Evolutionary conservation across 768 basidiomycete species (phyloP), one percentile per base, ranked within the genome.

Genomic region (Mycena chlorophos): DNA sequence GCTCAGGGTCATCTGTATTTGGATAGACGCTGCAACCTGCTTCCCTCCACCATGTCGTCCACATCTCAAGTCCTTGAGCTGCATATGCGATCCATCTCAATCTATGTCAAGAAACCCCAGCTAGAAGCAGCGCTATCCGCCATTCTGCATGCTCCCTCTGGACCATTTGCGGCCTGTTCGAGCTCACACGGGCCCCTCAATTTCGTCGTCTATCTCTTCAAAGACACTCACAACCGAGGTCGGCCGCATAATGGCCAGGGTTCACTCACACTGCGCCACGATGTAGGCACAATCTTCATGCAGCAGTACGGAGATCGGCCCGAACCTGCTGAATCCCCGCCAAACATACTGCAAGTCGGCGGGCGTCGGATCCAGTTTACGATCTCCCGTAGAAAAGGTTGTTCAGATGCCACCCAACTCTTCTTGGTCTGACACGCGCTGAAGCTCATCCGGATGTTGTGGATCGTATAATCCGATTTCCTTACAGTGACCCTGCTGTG

Each of bases 201-300:
- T 59, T 87, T 87, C 59, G 72, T 82, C 37, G 75, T 86, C 4
- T 67, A 70, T 45, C 70, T 86, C 16, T 78, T 79, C 63, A 72
- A 69, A 30, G 72, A 74, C 55, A 76, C 69, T 40, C 57, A 56
- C 16, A 49, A 45, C 34, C 48, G 56, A 34, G 58, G 68, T 0
- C 27, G 51, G 54, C 17, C 65, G 20, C 78, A 82, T 54, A 57
- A 63, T 6, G 81, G 83, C 4, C 67, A 57, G 23, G 84, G 82
- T 3, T 63, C 65, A 22, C 63, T 87, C 29, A 83, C 82, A 0
- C 65, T 87, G 4, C 81, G 84, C 2, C 68, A 42, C 10, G 62
- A 73, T 16, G 62, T 80, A 17, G 84, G 76, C 0, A 47, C 52
- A 0, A 61, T 54, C 13, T 83, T 86, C 58, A 69, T 87, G 16